phyloP scores from a whole-genome alignment of 108 stramenopile species.

The Phaeodactylum tricornutum region DNA sequence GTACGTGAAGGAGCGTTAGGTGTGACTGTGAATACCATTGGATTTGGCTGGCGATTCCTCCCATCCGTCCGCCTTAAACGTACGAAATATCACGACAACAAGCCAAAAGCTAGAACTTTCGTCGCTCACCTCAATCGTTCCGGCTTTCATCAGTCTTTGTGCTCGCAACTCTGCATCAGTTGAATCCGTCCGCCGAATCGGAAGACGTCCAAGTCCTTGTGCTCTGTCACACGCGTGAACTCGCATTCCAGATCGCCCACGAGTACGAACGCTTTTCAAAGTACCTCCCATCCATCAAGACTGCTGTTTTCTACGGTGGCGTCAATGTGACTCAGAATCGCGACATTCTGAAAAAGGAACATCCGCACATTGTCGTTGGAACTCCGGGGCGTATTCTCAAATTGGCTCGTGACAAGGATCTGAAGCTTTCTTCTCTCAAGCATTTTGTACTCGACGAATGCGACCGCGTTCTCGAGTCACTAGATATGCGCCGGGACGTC shows the following conservation, averaged over 20 bases:
- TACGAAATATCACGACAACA: too few relatives aligned
- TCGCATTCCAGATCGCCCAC: conserved; percentile 99
- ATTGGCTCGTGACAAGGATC: conserved; percentile 84
- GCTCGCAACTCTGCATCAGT: conserved; percentile 94
- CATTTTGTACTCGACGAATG: conserved; percentile 99
- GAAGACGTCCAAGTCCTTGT: conserved; percentile 62
- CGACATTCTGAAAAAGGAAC: conserved; percentile 88
- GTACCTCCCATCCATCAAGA: conserved; percentile 96
- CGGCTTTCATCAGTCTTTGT: conserved; percentile 73
- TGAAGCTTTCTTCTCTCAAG: conserved; percentile 93
- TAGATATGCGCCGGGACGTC: conserved; percentile 96
- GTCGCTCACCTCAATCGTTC: too few relatives aligned
- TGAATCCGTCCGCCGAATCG: conserved; percentile 30
- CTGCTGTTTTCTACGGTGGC: conserved; percentile 98
- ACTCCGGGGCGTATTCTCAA: conserved; percentile 93
- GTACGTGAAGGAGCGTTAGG: too few relatives aligned
- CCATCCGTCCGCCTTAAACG: too few relatives aligned
- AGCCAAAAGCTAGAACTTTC: too few relatives aligned
- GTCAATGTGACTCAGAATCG: conserved; percentile 79
- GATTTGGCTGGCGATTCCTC: too few relatives aligned
- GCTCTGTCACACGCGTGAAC: conserved; percentile 98
- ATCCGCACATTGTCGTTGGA: conserved; percentile 97
- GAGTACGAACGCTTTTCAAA: conserved; percentile 99
- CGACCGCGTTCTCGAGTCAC: conserved; percentile 93
- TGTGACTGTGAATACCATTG: too few relatives aligned